These are phyloP conservation scores for Ceratobasidium sp. DNA, from an alignment of 1,284 basidiomycete species.

Conservation along the genomic window DNA sequence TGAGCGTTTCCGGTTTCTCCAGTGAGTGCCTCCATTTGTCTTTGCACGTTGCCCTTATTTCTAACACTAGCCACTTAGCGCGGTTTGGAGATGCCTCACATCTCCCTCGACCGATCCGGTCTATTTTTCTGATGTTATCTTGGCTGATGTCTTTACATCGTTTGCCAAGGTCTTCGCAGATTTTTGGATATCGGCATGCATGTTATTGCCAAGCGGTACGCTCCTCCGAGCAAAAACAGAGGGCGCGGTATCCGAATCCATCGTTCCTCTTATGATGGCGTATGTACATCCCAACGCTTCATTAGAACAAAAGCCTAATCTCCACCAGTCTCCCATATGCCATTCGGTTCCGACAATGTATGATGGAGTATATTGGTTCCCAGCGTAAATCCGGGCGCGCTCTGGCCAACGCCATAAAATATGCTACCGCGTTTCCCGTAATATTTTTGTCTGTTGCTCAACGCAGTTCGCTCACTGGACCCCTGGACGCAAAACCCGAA, in stretches of 20 bases:
- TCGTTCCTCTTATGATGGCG: slow-evolving; percentile 90
- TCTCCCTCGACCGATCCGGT: slow-evolving; percentile 73
- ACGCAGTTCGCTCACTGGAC: slow-evolving; percentile 59
- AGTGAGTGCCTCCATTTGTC: slow-evolving; percentile 63
- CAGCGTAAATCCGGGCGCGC: slow-evolving; percentile 77
- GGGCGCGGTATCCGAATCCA: slow-evolving; percentile 76
- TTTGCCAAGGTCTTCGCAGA: slow-evolving; percentile 98
- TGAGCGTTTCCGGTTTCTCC: slow-evolving; percentile 80
- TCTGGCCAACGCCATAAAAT: slow-evolving; percentile 96
- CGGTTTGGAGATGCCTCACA: slow-evolving; percentile 79
- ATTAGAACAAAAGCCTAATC: slow-evolving; percentile 34
- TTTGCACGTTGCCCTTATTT: slow-evolving; percentile 6
- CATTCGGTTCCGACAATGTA: slow-evolving; percentile 92
- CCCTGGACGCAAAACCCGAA: slow-evolving; percentile 38
- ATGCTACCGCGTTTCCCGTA: slow-evolving; percentile 97
- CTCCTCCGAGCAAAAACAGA: slow-evolving; percentile 71
- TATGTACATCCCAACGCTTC: slow-evolving; percentile 57
- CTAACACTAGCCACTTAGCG: slow-evolving; percentile 59
- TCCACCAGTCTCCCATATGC: slow-evolving; percentile 85
- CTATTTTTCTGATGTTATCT: slow-evolving; percentile 92
- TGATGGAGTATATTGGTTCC: slow-evolving; percentile 85
- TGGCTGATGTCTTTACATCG: slow-evolving; percentile 96
- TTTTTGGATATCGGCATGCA: slow-evolving; percentile 87
- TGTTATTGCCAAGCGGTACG: slow-evolving; percentile 84
- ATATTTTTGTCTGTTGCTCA: slow-evolving; percentile 94